phyloP scores from a whole-genome alignment of 2,329 filamentous ascomycete genomes.

The Ophiobolus disseminans region DNA sequence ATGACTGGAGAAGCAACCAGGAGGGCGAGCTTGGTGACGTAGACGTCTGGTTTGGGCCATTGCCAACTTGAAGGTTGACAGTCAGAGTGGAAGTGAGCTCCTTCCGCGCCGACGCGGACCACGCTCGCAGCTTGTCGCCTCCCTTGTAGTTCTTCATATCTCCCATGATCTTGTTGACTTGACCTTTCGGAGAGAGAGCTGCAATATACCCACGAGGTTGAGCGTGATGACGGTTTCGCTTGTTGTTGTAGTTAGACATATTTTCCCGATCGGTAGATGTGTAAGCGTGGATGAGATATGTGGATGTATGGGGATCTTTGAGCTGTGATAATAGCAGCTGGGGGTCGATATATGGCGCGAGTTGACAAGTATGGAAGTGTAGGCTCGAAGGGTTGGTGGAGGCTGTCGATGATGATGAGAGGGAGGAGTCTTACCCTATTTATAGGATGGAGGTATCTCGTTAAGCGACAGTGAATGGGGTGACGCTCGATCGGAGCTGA shows the following conservation, averaged over 20 bases:
- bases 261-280: too few relatives aligned
- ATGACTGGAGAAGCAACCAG: constrained; percentile 9
- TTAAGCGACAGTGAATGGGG: too few relatives aligned
- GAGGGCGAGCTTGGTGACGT: constrained; percentile 10
- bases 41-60: neutral
- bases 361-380: too few relatives aligned
- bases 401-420: too few relatives aligned
- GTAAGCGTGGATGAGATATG: too few relatives aligned
- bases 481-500: too few relatives aligned
- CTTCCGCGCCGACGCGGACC: constrained; percentile 8
- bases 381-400: too few relatives aligned
- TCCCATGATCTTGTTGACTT: constrained; percentile 6
- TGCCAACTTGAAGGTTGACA: constrained; percentile 5
- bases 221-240: neutral
- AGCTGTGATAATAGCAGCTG: too few relatives aligned
- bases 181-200: constrained; percentile 5
- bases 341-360: too few relatives aligned
- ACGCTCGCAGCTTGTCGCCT: constrained; percentile 9
- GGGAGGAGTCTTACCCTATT: too few relatives aligned
- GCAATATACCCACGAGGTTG: constrained; percentile 1
- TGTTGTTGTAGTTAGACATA: neutral
- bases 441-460: too few relatives aligned
- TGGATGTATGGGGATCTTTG: too few relatives aligned
- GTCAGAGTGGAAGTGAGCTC: constrained; percentile 2
- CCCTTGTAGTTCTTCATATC: constrained; percentile 10